These are phyloP conservation scores for Zygosaccharomyces pseudobailii DNA, from an alignment of 1,139 yeast genomes.

Conservation along the genomic window DNA sequence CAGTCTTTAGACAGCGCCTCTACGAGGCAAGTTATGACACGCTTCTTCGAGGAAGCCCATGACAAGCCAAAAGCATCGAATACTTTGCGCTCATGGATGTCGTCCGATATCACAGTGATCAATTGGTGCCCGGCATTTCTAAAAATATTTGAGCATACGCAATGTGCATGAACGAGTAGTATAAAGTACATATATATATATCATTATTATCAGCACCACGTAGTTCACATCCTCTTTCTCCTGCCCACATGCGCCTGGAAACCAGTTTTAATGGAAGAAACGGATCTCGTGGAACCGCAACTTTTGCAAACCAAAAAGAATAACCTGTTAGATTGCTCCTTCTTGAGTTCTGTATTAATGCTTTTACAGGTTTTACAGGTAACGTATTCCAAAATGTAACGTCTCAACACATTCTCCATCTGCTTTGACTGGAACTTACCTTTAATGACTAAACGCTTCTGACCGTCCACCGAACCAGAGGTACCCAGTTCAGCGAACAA, in stretches of 20 bases:
- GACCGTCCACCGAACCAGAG: constrained; percentile 97
- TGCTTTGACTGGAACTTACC: constrained; percentile 98
- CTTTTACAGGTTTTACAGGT: constrained; percentile 98
- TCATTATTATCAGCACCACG: constrained; percentile 6
- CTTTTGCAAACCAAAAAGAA: constrained; percentile 97
- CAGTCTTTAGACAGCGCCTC: constrained; percentile 19
- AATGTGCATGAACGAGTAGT: neutral
- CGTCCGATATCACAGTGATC: constrained; percentile 28
- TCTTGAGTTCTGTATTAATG: constrained; percentile 91
- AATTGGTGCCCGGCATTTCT: constrained; percentile 35
- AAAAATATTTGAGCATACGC: constrained; percentile 22
- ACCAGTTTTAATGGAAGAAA: constrained; percentile 96
- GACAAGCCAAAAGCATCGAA: constrained; percentile 18
- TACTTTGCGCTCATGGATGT: constrained; percentile 30
- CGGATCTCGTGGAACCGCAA: constrained; percentile 97
- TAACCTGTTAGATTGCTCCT: constrained; percentile 93
- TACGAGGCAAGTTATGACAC: constrained; percentile 20
- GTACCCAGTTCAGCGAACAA: constrained; percentile 99
- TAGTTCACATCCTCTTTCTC: constrained; percentile 34
- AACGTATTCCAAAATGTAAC: constrained; percentile 94
- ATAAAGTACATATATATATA: constrained; percentile 11
- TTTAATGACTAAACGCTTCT: constrained; percentile 90
- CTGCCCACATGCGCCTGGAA: constrained; percentile 85
- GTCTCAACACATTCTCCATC: constrained; percentile 91
- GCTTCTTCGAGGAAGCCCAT: constrained; percentile 17